Conservation (phyloP, 352 stramenopile genomes). For the Phytopythium ostracodes region DNA sequence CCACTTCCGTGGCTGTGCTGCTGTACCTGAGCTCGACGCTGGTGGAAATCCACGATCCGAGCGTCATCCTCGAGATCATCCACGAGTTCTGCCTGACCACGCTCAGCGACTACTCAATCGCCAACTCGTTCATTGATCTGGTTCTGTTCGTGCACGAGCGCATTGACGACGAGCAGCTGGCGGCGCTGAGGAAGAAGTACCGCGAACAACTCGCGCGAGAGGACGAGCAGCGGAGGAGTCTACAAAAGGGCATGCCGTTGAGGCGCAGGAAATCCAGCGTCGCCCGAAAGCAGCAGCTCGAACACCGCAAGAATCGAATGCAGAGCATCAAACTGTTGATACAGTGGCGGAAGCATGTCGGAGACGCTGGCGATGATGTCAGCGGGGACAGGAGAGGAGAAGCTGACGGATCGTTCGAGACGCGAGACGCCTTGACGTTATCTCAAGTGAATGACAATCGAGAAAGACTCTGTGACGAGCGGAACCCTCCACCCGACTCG, state of each 20-base stretch:
- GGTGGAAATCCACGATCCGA: slow-evolving; percentile 68
- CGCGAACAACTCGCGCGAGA: slow-evolving; percentile 56
- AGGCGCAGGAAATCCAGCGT: slow-evolving; percentile 10
- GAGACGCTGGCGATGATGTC: slow-evolving; percentile 7
- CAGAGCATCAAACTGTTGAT: slow-evolving; percentile 73
- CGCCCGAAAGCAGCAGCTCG: slow-evolving; percentile 11
- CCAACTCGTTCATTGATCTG: slow-evolving; percentile 69
- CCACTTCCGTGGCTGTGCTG: slow-evolving; percentile 65
- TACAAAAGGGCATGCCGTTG: slow-evolving; percentile 17
- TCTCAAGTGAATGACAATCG: neutral
- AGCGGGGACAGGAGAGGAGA: neutral
- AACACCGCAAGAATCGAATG: slow-evolving; percentile 38
- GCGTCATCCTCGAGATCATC: slow-evolving; percentile 72
- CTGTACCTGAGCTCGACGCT: slow-evolving; percentile 70
- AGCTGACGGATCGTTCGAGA: neutral
- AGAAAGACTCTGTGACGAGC: slow-evolving; percentile 1
- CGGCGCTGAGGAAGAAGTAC: slow-evolving; percentile 45
- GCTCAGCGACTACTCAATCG: slow-evolving; percentile 64
- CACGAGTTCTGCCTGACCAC: slow-evolving; percentile 77
- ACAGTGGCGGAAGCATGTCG: slow-evolving; percentile 56
- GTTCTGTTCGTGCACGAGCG: slow-evolving; percentile 68
- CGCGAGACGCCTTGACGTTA: neutral
- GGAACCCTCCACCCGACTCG: neutral
- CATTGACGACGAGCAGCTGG: slow-evolving; percentile 55
- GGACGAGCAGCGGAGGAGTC: slow-evolving; percentile 47